phyloP scores from a whole-genome alignment of 805 yeast species.

The Saccharomycopsis olivae region DNA sequence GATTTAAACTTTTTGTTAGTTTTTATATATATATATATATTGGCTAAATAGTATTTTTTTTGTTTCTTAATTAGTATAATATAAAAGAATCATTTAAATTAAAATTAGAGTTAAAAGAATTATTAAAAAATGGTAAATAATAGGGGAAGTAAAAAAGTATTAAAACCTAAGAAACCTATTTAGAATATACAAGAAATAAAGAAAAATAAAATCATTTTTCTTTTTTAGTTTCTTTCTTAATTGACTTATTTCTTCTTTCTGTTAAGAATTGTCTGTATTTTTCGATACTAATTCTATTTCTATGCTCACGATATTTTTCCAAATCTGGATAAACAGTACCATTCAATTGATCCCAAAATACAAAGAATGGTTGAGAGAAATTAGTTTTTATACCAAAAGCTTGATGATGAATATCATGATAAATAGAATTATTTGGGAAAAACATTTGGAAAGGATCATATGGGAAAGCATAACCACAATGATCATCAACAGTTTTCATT shows the following conservation, averaged over 20 bases:
- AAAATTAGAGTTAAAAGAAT: too few species aligned
- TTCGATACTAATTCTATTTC: constrained; percentile 54
- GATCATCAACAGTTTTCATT: constrained; percentile 94
- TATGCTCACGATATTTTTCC: constrained; percentile 54
- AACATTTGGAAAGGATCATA: constrained; percentile 80
- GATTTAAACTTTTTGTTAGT: not conserved
- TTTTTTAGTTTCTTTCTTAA: not conserved
- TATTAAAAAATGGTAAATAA: too few species aligned
- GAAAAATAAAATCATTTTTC: constrained; percentile 2
- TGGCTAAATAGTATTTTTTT: not conserved
- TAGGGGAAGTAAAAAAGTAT: too few species aligned
- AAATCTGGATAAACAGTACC: constrained; percentile 63
- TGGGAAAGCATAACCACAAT: constrained; percentile 94
- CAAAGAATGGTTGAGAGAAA: constrained; percentile 92
- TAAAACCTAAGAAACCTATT: too few species aligned
- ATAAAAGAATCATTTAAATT: too few species aligned
- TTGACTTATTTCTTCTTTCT: constrained; percentile 25
- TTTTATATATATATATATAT: too few species aligned
- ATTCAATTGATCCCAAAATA: constrained; percentile 75
- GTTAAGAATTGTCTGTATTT: constrained; percentile 49
- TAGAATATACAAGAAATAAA: too few species aligned
- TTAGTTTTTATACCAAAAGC: constrained; percentile 88
- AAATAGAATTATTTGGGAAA: constrained; percentile 92
- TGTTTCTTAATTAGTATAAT: not conserved
- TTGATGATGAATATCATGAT: constrained; percentile 97